These are phyloP conservation scores for Aspergillus versicolor DNA, from an alignment of 2,329 filamentous ascomycete species.

Conservation along the genomic window DNA sequence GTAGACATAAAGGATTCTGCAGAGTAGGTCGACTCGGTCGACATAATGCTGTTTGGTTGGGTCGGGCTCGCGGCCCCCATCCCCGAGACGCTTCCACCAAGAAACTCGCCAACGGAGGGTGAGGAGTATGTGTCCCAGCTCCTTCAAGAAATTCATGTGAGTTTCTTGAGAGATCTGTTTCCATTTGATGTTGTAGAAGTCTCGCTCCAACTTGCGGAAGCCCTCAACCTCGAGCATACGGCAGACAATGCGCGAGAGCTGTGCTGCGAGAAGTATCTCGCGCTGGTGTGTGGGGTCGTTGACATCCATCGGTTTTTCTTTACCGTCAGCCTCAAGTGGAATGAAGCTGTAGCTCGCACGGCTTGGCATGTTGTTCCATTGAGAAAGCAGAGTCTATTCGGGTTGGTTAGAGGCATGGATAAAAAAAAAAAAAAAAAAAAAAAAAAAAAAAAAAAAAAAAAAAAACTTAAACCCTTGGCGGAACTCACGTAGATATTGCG, in stretches of 20 bases:
- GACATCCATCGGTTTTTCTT: slow-evolving; percentile 42
- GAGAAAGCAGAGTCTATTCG: slow-evolving; percentile 40
- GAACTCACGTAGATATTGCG: slow-evolving; percentile 41
- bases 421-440: not conserved
- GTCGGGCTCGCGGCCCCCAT: slow-evolving; percentile 36
- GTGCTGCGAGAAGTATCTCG: slow-evolving; percentile 44
- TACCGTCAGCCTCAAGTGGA: slow-evolving; percentile 25
- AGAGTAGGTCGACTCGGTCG: slow-evolving; percentile 41
- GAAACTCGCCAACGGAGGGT: slow-evolving; percentile 47
- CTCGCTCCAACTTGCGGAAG: slow-evolving; percentile 44
- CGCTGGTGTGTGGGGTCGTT: slow-evolving; percentile 35
- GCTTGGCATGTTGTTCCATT: slow-evolving; percentile 49
- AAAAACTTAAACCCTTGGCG: not conserved
- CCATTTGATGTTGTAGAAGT: slow-evolving; percentile 48
- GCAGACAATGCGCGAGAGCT: slow-evolving; percentile 47
- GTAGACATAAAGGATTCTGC: slow-evolving; percentile 48
- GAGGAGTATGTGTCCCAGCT: slow-evolving; percentile 43
- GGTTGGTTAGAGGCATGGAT: not conserved
- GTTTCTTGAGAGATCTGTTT: slow-evolving; percentile 44
- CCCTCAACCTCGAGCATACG: slow-evolving; percentile 49
- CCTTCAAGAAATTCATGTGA: slow-evolving; percentile 40
- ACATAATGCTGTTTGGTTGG: slow-evolving; percentile 41
- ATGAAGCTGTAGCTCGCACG: slow-evolving; percentile 46
- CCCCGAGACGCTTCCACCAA: slow-evolving; percentile 46
- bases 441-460: not conserved